Evolutionary conservation across 2,329 filamentous ascomycete species (phyloP).

Genomic region (Calonectria pteridis): DNA sequence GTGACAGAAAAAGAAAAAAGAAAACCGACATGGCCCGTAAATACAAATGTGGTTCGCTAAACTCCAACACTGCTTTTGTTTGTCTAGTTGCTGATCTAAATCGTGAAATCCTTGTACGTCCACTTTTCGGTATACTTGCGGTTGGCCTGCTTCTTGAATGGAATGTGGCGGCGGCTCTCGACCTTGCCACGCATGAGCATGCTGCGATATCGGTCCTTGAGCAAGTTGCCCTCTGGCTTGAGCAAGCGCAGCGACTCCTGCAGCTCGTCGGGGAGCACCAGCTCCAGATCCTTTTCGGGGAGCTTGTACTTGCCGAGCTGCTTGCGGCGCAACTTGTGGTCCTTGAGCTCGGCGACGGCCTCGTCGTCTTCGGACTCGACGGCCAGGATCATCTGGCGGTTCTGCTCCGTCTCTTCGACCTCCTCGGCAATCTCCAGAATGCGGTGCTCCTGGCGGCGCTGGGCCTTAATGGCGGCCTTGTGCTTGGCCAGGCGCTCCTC

Average conservation of each 20-base stretch:
- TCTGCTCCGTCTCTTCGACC: constrained; percentile 68
- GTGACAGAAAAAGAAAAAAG: not conserved
- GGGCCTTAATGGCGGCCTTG: constrained; percentile 80
- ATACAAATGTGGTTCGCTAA: constrained; percentile 23
- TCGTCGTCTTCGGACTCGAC: constrained; percentile 52
- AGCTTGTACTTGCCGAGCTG: constrained; percentile 80
- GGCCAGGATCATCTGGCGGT: constrained; percentile 56
- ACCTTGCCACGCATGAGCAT: constrained; percentile 90
- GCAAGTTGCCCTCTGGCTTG: constrained; percentile 94
- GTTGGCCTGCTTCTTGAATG: constrained; percentile 86
- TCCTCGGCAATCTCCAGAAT: constrained; percentile 79
- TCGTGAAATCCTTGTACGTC: constrained; percentile 91
- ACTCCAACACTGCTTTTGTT: constrained; percentile 22
- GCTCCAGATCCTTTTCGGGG: constrained; percentile 83
- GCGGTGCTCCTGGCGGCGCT: constrained; percentile 77
- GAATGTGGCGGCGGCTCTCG: constrained; percentile 82
- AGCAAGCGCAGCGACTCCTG: constrained; percentile 84
- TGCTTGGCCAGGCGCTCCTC: constrained; percentile 83
- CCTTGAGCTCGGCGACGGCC: constrained; percentile 69
- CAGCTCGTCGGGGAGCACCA: constrained; percentile 86
- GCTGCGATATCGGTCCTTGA: constrained; percentile 92
- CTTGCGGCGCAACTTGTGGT: constrained; percentile 75
- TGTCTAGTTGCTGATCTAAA: constrained; percentile 37
- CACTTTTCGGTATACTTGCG: constrained; percentile 93
- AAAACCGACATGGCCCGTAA: constrained; percentile 6